Evolutionary conservation across 352 stramenopile species (phyloP), one percentile per base, ranked within the genome.

Genomic region (Globisporangium canariense): DNA sequence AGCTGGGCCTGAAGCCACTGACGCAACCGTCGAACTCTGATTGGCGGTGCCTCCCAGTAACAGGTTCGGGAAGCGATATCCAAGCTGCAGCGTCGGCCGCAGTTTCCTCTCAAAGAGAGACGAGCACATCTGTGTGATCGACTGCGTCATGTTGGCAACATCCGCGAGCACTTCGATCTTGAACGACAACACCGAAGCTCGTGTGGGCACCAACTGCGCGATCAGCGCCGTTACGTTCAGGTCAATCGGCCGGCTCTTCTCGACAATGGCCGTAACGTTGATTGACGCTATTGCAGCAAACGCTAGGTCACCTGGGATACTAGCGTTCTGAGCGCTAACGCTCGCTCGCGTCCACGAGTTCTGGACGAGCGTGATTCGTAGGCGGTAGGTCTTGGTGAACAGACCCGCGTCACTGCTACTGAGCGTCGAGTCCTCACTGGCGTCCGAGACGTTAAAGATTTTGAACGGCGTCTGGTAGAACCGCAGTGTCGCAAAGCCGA

Each of bases 401-500:
- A 70, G 30, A 57, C 65, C 28, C 7, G 66, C 22, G 14, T 71
- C 65, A 36, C 30, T 61, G 11, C n/a, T 64, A 38, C 30, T 64
- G 4, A 55, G 28, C 13, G 45, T 58, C 9, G 52, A 52, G 30
- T 67, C 58, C 60, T 65, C 45, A 36, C 14, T 46, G 10, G 62
- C 22, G 11, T 76, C 69, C 3, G 74, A 75, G 28, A 70, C 65
- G 34, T 90, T 89, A 51, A 91, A 77, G 22, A 88, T 72, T 58
- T 89, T 81, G 67, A 90, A 93, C 3, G 84, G 79, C 0, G 77
- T 90, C 65, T 89, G 74, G 45, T 86, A 74, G 2, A 91, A 61
- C 3, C 70, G 65, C 16, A 91, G 32, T 9, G 43, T 73, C 1
- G 76, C 78, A 20, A 68, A 72, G 0, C 47, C 62, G 45, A 86